phyloP scores from a whole-genome alignment of 192 early-diverging fungal species.

The Coemansia sp. region DNA sequence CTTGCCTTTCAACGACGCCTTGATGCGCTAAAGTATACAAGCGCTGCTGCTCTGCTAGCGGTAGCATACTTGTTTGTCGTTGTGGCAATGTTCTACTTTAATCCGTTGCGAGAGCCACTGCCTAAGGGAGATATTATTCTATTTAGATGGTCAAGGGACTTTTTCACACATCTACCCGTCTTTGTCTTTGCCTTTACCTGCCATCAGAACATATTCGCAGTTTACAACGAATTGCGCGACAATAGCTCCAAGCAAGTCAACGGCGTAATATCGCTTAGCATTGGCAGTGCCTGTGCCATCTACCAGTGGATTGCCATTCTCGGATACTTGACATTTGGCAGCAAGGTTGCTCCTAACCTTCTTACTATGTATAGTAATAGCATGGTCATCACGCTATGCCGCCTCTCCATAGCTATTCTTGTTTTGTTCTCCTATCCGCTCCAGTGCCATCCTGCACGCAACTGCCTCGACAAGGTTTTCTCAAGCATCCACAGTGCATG shows the following conservation, averaged over 20 bases:
- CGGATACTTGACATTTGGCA: conserved; percentile 94
- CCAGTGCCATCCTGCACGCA: conserved; percentile 90
- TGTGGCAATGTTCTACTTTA: conserved; percentile 76
- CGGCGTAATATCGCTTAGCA: conserved; percentile 72
- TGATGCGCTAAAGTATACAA: conserved; percentile 90
- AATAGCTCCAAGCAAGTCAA: conserved; percentile 74
- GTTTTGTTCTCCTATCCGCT: conserved; percentile 92
- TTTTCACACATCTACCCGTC: conserved; percentile 84
- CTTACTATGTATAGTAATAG: conserved; percentile 61
- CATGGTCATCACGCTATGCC: conserved; percentile 77
- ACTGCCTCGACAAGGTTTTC: conserved; percentile 85
- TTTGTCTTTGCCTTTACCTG: conserved; percentile 99
- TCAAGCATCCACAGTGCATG: conserved; percentile 36
- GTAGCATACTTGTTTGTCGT: conserved; percentile 86
- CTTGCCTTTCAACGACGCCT: conserved; percentile 79
- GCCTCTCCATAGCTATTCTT: conserved; percentile 84
- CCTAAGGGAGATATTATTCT: conserved; percentile 63
- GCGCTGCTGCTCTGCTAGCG: conserved; percentile 80
- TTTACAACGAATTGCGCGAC: conserved; percentile 92
- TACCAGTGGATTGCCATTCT: conserved; percentile 88
- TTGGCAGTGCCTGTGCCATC: conserved; percentile 71
- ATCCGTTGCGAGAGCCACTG: conserved; percentile 61
- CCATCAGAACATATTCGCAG: conserved; percentile 97
- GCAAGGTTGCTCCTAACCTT: conserved; percentile 78
- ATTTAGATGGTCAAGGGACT: conserved; percentile 61